A percentile compares a stretch with the other conserved stretches of the same genome.
Conservation (phyloP, 495 filamentous ascomycete genomes). For the Podospora didyma region DNA sequence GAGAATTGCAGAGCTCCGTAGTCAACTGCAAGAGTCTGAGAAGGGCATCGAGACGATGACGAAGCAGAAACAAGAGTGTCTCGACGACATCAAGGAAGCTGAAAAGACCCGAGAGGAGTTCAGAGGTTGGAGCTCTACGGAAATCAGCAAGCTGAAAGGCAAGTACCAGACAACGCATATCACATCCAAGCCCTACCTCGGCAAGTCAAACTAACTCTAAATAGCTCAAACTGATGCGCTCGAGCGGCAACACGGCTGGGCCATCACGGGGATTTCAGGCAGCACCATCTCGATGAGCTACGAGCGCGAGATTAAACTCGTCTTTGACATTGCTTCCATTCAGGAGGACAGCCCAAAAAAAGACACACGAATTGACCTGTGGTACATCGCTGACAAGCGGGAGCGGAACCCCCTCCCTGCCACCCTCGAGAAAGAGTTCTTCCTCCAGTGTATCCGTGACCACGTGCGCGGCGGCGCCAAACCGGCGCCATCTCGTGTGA, state of each 20-base stretch:
- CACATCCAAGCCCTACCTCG: background rate
- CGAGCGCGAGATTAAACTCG: constrained; percentile 67
- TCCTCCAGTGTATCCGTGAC: constrained; percentile 60
- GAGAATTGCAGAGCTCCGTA: constrained; percentile 60
- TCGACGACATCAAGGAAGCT: constrained; percentile 74
- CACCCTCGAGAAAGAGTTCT: constrained; percentile 61
- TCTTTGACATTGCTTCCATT: constrained; percentile 66
- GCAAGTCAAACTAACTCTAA: constrained; percentile 4
- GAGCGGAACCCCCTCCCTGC: constrained; percentile 43
- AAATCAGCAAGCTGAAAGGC: constrained; percentile 74
- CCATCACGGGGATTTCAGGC: constrained; percentile 58
- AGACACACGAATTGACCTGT: constrained; percentile 42
- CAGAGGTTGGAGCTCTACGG: constrained; percentile 78
- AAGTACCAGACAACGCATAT: constrained; percentile 17
- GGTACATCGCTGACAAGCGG: constrained; percentile 51
- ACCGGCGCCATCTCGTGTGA: constrained; percentile 39
- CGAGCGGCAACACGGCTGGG: constrained; percentile 75
- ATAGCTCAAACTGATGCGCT: constrained; percentile 63
- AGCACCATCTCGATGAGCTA: constrained; percentile 75
- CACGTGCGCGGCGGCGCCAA: constrained; percentile 52
- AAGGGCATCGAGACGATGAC: constrained; percentile 53
- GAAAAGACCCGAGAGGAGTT: constrained; percentile 82
- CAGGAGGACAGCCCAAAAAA: constrained; percentile 11
- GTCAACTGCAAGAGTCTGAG: constrained; percentile 60
- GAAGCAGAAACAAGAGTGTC: constrained; percentile 62